phyloP scores from a whole-genome alignment of 2,329 filamentous ascomycete species.

The Aspergillus arachidicola region DNA sequence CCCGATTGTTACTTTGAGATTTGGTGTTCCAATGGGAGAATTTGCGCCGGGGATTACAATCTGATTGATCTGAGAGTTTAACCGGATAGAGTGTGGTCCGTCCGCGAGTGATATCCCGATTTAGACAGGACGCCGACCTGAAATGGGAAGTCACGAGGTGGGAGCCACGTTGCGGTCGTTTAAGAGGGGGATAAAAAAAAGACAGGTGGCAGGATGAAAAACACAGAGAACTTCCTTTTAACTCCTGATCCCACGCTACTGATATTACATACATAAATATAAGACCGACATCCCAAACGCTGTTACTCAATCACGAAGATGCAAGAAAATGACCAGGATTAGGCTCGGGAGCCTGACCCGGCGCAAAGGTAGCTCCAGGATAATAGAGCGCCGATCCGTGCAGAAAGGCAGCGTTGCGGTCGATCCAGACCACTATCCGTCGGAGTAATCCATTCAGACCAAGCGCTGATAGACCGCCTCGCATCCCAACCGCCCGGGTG shows the following conservation, averaged over 20 bases:
- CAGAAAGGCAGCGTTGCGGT: constrained; percentile 45
- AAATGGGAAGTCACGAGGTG: too few relatives aligned
- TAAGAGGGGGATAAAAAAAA: neutral
- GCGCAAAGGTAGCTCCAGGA: constrained; percentile 31
- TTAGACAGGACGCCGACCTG: neutral
- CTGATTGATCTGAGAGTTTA: neutral
- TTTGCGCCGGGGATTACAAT: neutral
- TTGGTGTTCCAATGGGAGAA: neutral
- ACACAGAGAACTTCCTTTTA: neutral
- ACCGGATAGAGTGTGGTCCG: neutral
- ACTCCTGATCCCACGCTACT: neutral
- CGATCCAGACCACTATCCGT: constrained; percentile 54
- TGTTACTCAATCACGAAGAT: constrained; percentile 14
- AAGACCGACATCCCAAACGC: neutral
- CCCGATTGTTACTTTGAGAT: too few relatives aligned
- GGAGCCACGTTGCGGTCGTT: neutral
- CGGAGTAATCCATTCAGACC: constrained; percentile 51
- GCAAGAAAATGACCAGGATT: constrained; percentile 40
- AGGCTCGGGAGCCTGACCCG: constrained; percentile 27
- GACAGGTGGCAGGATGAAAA: neutral
- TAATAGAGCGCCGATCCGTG: constrained; percentile 38
- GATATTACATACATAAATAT: neutral
- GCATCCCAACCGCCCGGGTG: constrained; percentile 44
- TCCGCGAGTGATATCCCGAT: neutral
- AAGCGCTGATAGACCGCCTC: constrained; percentile 48